Conservation (phyloP, 805 yeast species). For the Saturnispora gosingensis region DNA sequence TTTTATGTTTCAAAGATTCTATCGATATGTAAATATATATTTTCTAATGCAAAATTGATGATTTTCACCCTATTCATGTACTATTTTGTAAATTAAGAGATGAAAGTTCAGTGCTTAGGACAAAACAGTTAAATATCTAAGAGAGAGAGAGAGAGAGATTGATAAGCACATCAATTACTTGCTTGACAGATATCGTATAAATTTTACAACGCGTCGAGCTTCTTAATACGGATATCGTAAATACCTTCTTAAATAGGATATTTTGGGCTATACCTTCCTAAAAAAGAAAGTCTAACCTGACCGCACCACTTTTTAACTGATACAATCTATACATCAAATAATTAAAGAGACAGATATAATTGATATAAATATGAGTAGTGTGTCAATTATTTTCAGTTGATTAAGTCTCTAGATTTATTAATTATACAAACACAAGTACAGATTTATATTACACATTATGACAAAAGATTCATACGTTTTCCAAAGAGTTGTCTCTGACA, state of each 20-base stretch:
- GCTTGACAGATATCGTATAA: neutral
- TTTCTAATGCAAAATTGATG: neutral
- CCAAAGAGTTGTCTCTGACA: slow-evolving; percentile 17
- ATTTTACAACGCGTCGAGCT: neutral
- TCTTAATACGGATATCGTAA: neutral
- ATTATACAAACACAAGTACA: neutral
- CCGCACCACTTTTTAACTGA: neutral
- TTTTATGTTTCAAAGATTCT: slow-evolving; percentile 57
- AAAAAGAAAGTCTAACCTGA: neutral
- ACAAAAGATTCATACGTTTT: slow-evolving; percentile 14
- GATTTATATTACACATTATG: slow-evolving; percentile 1
- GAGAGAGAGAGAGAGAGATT: too few species aligned
- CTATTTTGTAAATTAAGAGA: too few species aligned
- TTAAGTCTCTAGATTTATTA: neutral
- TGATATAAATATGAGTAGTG: neutral
- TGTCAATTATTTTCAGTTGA: neutral
- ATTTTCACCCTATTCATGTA: neutral
- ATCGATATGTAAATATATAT: slow-evolving; percentile 26
- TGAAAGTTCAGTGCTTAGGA: too few species aligned
- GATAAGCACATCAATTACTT: too few species aligned
- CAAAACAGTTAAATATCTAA: too few species aligned
- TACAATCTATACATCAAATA: neutral
- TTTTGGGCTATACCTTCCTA: slow-evolving; percentile 4
- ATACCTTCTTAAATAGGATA: slow-evolving; percentile 8
- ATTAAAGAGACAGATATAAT: neutral